Base-by-base conservation (phyloP, 176 grass and related monocot species). In the Rhipidocladum racemiflorum region DNA sequence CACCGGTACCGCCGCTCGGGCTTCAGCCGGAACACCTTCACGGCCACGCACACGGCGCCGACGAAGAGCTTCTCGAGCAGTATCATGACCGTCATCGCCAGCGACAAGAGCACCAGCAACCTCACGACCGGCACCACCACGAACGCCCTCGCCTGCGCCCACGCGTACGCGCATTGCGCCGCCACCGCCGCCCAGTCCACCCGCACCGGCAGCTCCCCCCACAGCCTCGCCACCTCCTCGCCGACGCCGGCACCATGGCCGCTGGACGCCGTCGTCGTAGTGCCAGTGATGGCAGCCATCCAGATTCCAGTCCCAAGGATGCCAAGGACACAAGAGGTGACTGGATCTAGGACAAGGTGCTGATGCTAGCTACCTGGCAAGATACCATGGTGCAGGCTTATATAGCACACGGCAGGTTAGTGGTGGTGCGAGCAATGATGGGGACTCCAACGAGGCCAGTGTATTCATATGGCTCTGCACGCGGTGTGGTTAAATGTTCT, bases 51-150 rank as follows among this genome's bases (percentile, higher is more conserved):
- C 0, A 88, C 82, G 18, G 65, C 53, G 23, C 75, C 68, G 48
- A 94, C 86, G 43, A 89, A 90, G 0, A 97, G 23, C 86, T 97
- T 97, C 89, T 97, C 94, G 0, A 84, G 12, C 2, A 97, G 81
- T 13, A 97, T 85, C 81, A 97, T 91, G 7, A 93, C 75, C 0
- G 94, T 93, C 91, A 97, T 88, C 40, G 67, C 70, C 28, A 94
- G 69, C 45, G 91, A 97, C 34, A 91, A 1, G 12, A 38, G 1
- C 14, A 91, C 13, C 39, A 86, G 62, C 44, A 66, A 24, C 70
- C 79, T 24, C 32, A 94, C 44, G 13, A 35, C 54, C 24, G 94
- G 94, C 24, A 88, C 94, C 0, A 97, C 23, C 75, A 97, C 29
- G 6, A 79, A 11, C 38, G 82, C 73, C 40, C 94, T 50, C 61